Evolutionary conservation across 352 stramenopile genomes (phyloP).

Genomic region (Globisporangium canariense): DNA sequence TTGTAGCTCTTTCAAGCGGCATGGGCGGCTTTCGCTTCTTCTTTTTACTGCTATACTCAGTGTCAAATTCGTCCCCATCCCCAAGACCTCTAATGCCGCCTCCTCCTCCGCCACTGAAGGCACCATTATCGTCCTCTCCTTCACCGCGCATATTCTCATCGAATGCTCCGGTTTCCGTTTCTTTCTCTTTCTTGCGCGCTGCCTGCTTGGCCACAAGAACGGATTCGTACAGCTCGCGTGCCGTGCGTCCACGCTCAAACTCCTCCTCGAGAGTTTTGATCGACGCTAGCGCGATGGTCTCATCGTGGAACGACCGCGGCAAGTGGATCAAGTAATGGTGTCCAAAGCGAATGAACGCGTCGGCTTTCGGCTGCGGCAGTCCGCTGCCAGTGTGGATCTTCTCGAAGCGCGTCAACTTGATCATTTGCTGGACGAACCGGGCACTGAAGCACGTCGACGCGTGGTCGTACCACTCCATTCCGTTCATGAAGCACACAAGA

Average conservation of each 20-base stretch:
- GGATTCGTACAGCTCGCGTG: conserved; percentile 69
- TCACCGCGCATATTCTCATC: background rate
- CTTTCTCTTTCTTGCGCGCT: conserved; percentile 2
- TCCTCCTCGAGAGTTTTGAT: conserved; percentile 76
- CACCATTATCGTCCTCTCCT: background rate
- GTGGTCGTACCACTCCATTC: conserved; percentile 62
- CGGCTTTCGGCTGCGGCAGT: conserved; percentile 28
- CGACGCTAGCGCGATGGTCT: conserved; percentile 62
- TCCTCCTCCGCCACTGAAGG: background rate
- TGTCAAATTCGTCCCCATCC: conserved; percentile 1
- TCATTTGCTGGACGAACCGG: conserved; percentile 79
- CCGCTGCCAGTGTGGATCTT: conserved; percentile 37
- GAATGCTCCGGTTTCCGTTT: background rate
- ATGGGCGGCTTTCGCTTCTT: conserved; percentile 19
- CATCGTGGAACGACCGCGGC: conserved; percentile 72
- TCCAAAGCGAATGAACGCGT: conserved; percentile 72
- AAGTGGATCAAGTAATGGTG: conserved; percentile 82
- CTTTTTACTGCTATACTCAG: conserved; percentile 4
- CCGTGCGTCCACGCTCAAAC: conserved; percentile 71
- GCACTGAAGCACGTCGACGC: conserved; percentile 54
- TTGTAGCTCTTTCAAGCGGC: conserved; percentile 36
- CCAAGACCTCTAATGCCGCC: background rate
- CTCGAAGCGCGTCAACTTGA: conserved; percentile 68
- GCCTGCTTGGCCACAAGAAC: conserved; percentile 54
- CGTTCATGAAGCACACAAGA: conserved; percentile 72